These are phyloP conservation scores for Xylaria scruposa DNA, from an alignment of 495 filamentous ascomycete genomes.

Conservation along the genomic window DNA sequence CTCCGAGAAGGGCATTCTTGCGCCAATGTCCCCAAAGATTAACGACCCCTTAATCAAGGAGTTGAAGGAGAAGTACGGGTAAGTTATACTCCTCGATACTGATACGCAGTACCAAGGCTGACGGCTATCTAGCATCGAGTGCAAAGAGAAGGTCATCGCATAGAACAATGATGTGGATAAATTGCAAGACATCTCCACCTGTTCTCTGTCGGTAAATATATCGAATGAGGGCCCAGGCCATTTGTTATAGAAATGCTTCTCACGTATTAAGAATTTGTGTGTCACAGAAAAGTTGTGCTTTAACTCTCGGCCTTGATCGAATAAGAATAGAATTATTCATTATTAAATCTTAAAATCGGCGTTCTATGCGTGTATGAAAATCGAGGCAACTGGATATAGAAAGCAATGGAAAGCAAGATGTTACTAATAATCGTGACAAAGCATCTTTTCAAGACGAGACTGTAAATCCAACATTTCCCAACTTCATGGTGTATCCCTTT, in stretches of 20 bases:
- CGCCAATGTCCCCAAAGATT: constrained; percentile 79
- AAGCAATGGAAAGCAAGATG: neutral
- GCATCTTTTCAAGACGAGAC: neutral
- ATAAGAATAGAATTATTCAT: neutral
- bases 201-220: neutral
- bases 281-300: constrained; percentile 14
- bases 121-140: constrained; percentile 42
- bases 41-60: constrained; percentile 74
- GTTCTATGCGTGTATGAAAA: neutral
- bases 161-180: constrained; percentile 10
- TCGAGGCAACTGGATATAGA: neutral
- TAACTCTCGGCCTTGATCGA: neutral
- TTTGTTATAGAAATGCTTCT: neutral
- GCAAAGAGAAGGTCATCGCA: constrained; percentile 52
- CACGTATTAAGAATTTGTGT: neutral
- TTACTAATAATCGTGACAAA: neutral
- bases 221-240: neutral
- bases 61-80: constrained; percentile 67
- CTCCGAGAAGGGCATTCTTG: constrained; percentile 76
- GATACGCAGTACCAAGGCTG: neutral
- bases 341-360: neutral
- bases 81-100: neutral
- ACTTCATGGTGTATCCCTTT: too few species aligned
- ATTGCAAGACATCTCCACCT: neutral
- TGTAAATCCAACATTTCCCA: too few species aligned